Conservation (phyloP, 306 rosid species). For the Begonia masoniana region DNA sequence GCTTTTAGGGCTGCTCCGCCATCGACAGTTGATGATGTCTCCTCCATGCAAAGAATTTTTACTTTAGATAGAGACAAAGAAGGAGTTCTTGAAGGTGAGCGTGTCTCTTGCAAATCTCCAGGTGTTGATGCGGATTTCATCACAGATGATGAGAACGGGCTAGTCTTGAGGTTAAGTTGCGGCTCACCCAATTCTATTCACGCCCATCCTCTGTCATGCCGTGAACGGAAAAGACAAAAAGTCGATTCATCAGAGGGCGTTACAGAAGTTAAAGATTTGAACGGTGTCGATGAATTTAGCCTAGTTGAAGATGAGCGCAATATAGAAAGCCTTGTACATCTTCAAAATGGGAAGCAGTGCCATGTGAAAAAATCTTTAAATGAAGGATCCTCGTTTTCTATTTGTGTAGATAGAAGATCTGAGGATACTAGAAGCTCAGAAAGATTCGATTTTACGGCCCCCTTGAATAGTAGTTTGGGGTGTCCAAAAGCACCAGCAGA, state of each 20-base stretch:
- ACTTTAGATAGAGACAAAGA: slow-evolving; percentile 2
- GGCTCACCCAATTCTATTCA: slow-evolving; percentile 2
- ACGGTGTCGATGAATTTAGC: slow-evolving; percentile 7
- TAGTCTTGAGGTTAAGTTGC: slow-evolving; percentile 10
- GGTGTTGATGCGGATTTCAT: slow-evolving; percentile 8
- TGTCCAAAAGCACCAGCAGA: slow-evolving; percentile 7
- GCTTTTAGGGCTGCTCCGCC: background rate
- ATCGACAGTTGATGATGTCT: slow-evolving; percentile 5
- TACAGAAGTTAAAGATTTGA: background rate
- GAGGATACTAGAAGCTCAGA: slow-evolving; percentile 7
- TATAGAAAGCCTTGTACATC: slow-evolving; percentile 8
- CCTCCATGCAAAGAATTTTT: slow-evolving; percentile 4
- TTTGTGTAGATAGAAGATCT: background rate
- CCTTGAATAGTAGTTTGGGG: slow-evolving; percentile 1
- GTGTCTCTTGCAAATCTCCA: slow-evolving; percentile 7
- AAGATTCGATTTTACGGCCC: slow-evolving; percentile 8
- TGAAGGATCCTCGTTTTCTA: background rate
- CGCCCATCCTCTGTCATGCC: background rate
- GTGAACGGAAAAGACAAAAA: background rate
- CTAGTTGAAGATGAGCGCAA: background rate
- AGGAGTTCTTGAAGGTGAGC: background rate
- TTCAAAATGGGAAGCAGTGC: slow-evolving; percentile 3
- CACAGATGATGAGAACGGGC: slow-evolving; percentile 9
- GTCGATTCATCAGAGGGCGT: slow-evolving; percentile 4
- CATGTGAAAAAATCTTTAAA: slow-evolving; percentile 1